Base-by-base conservation (phyloP, 1,284 basidiomycete species). In the Rhodofomes roseus region DNA sequence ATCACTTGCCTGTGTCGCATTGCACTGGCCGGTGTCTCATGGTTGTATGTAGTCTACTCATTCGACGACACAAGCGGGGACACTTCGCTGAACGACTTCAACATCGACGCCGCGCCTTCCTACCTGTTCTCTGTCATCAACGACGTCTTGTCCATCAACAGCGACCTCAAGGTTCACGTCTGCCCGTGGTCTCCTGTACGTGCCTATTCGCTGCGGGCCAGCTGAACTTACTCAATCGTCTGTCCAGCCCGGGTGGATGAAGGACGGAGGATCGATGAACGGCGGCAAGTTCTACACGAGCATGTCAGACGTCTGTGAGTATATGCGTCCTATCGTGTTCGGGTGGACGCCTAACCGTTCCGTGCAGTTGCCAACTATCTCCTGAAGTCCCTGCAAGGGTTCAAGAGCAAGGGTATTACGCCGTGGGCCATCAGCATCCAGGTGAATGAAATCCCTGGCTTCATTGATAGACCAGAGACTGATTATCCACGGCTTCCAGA, bases 161-260 rank as follows among this genome's bases (percentile, higher is more conserved):
- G 63, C 12, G 65, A 68, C 60, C 58, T 81, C 36, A 76, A 73
- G 62, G 69, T 83, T 4, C 77, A 81, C 51, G 60, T 81, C n/a
- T 36, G 79, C 29, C 81, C 81, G 1, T 83, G 81, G 82, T 81
- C 80, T 59, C 78, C 81, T 8, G 80, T 82, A 60, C 61, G 75
- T 69, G n/a, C 31, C 31, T 4, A 11, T 11, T 11, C 11, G 4
- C 11, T n/a, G n/a, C n/a, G n/a, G n/a, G n/a, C n/a, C n/a, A n/a
- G n/a, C n/a, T 53, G 9, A 31, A 0, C 1, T 3, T 36, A 25
- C 16, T 7, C 11, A 2, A 16, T 2, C 20, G 40, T 40, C 4
- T 34, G 27, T 4, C n/a, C 58, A 82, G 80, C 81, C 81, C 3
- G 79, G 70, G 16, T 83, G 81, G 81, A 81, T 82, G 80, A 83